Base-by-base conservation (phyloP, 2,329 filamentous ascomycete genomes). In the Talaromyces sp. region DNA sequence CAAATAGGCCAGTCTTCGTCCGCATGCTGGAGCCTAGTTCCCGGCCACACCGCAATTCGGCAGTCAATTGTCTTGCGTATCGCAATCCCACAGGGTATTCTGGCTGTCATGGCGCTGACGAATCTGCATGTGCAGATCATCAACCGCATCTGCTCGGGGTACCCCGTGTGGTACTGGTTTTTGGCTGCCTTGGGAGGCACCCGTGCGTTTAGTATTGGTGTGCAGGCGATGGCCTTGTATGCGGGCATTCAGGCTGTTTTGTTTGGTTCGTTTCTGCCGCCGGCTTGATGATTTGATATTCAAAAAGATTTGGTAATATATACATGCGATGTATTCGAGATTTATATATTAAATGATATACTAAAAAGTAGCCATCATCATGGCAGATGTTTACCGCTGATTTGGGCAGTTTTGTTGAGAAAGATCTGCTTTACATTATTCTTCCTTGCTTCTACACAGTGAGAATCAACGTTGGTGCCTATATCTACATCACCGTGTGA, bases 71-170 rank as follows among this genome's bases (percentile, higher is more conserved):
- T 82, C 7, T 75, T 75, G 30, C 83, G 84, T 25, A 79, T 96
- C 63, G 91, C 91, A 1, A 75, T 88, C 3, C 84, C 86, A 4
- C 93, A 99, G 74, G 75, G 90, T 1, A 61, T 93, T 3, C 80
- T 99, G 19, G 88, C 89, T 1, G 63, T 85, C 2, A 74, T 93
- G 62, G 90, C 92, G 22, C 75, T 93, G 22, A 91, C 88, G 13
- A 91, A 80, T 65, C 96, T 96, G 71, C 95, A 99, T 72, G 89
- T 97, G 28, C 95, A 99, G 75, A 96, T 99, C 67, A 89, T 98
- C 69, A 96, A 89, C 52, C 86, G 95, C 27, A 83, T 99, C 17
- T 89, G 91, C 1, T 96, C 93, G 0, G 93, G 88, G 0, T 96
- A 93, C 74, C 90, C 92, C 1, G 76, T 95, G 19, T 97, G 92